phyloP scores from a whole-genome alignment of 805 yeast species.

The Jamesozyma hellenica region DNA sequence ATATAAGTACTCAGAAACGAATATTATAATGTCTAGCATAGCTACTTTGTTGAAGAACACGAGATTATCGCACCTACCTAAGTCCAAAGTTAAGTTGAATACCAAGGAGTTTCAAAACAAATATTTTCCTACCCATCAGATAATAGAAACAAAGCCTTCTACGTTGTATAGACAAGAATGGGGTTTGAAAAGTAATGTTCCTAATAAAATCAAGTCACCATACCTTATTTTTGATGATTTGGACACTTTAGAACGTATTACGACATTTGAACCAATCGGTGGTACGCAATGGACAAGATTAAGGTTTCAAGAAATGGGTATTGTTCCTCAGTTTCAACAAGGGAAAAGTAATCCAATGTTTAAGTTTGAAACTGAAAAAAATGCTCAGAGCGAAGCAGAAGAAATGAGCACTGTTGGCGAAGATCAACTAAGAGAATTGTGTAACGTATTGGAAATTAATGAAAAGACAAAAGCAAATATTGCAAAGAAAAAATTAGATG shows the following conservation, averaged over 20 bases:
- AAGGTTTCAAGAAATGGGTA: constrained; percentile 60
- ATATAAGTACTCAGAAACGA: no score
- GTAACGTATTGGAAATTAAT: constrained; percentile 5
- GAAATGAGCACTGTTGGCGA: constrained; percentile 1
- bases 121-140: constrained; percentile 56
- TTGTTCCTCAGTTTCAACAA: constrained; percentile 28
- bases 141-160: constrained; percentile 58
- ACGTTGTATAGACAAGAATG: constrained; percentile 57
- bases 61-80: constrained; percentile 29
- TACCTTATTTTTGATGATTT: constrained; percentile 55
- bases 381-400: neutral
- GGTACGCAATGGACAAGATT: constrained; percentile 45
- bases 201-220: constrained; percentile 47
- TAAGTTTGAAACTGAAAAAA: constrained; percentile 5
- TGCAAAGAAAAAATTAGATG: neutral
- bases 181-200: constrained; percentile 67
- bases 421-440: constrained; percentile 6
- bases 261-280: constrained; percentile 61
- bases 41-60: constrained; percentile 17
- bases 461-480: constrained; percentile 2
- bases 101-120: constrained; percentile 9
- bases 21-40: constrained; percentile 7
- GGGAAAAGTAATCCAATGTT: constrained; percentile 31
- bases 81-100: constrained; percentile 2
- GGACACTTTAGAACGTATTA: constrained; percentile 57